phyloP scores from a whole-genome alignment of 257 asterid species.

The Lithospermum erythrorhizon region DNA sequence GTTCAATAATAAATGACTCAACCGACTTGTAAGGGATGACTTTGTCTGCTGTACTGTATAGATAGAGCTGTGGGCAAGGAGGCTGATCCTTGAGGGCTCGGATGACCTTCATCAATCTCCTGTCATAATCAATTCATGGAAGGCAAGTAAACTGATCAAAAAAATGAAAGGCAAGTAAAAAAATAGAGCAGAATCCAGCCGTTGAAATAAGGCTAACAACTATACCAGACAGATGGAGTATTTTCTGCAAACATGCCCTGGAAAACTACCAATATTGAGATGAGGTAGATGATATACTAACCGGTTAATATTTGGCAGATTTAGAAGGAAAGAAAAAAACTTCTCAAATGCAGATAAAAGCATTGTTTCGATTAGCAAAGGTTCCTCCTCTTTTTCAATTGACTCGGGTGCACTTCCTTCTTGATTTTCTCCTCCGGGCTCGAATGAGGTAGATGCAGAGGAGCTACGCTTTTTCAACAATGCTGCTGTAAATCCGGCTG shows the following conservation, averaged over 20 bases:
- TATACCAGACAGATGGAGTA: background rate
- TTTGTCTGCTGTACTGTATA: constrained; percentile 66
- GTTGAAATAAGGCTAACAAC: background rate
- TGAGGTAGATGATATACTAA: constrained; percentile 15
- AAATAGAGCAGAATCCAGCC: background rate
- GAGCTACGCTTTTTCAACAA: constrained; percentile 64
- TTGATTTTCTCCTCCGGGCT: constrained; percentile 27
- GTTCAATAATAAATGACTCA: constrained; percentile 54
- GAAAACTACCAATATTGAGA: background rate
- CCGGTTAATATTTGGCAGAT: constrained; percentile 49
- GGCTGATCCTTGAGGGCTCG: constrained; percentile 51
- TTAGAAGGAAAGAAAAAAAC: constrained; percentile 50
- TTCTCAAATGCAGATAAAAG: constrained; percentile 55
- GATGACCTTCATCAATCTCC: constrained; percentile 49
- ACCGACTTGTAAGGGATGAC: constrained; percentile 62
- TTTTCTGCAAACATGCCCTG: no score
- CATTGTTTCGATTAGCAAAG: constrained; percentile 34
- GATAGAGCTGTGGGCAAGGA: constrained; percentile 72
- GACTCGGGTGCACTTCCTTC: constrained; percentile 16
- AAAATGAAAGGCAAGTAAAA: no score
- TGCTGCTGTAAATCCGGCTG: constrained; percentile 89
- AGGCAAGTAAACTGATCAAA: no score
- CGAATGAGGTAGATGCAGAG: constrained; percentile 32
- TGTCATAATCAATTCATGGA: constrained; percentile 16
- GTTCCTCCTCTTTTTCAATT: constrained; percentile 26